A percentile compares a stretch with the other conserved stretches of the same genome.
These are phyloP conservation scores for Harringtonia aguacate DNA, from an alignment of 2,329 filamentous ascomycete species.

Conservation along the genomic window DNA sequence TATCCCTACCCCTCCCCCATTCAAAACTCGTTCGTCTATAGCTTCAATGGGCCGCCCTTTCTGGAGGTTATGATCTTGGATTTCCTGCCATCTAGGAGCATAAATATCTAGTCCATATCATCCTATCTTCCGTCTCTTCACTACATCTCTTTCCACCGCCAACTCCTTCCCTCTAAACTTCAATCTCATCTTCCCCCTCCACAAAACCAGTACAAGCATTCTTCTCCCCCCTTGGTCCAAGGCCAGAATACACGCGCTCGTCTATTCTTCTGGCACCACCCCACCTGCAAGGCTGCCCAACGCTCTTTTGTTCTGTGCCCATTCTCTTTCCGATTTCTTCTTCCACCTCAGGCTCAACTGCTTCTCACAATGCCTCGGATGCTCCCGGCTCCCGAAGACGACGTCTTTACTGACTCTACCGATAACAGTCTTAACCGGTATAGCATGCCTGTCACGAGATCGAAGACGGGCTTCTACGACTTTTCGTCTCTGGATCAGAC, in stretches of 20 bases:
- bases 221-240: background rate
- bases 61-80: no score
- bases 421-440: slow-evolving; percentile 69
- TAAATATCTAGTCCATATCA: no score
- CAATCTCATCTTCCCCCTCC: background rate
- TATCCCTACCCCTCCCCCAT: no score
- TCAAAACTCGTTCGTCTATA: no score
- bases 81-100: no score
- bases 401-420: slow-evolving; percentile 5
- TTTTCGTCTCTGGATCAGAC: slow-evolving; percentile 62
- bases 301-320: background rate
- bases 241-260: background rate
- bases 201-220: background rate
- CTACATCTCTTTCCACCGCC: background rate
- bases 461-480: slow-evolving; percentile 56
- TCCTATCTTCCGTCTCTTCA: background rate
- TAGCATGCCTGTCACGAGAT: slow-evolving; percentile 79
- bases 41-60: no score
- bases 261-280: background rate
- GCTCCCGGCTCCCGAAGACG: background rate
- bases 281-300: background rate
- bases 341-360: background rate
- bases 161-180: no score
- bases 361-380: background rate
- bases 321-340: background rate